A percentile compares a stretch with the other conserved stretches of the same genome.
These are phyloP conservation scores for Neodidymelliopsis sp. DNA, from an alignment of 2,329 filamentous ascomycete genomes.

Conservation along the genomic window DNA sequence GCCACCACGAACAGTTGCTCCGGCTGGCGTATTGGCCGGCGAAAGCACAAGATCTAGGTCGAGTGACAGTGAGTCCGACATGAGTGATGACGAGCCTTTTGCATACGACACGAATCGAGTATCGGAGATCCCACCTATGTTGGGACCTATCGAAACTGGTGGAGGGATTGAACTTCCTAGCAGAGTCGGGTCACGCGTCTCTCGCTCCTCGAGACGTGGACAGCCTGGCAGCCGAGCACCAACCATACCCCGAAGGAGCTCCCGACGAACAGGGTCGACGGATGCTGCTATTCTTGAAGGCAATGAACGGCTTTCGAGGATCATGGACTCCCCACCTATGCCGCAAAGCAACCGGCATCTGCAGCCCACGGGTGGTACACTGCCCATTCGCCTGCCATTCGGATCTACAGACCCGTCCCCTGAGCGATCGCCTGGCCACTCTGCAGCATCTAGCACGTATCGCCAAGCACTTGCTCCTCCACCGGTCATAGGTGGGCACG, in stretches of 20 bases:
- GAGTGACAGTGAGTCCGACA: constrained; percentile 47
- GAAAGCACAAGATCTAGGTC: constrained; percentile 55
- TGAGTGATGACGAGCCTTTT: constrained; percentile 56
- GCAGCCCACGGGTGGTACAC: constrained; percentile 29
- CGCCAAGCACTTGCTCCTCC: constrained; percentile 34
- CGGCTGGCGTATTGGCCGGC: constrained; percentile 25
- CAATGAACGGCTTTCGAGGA: constrained; percentile 36
- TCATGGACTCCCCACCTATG: constrained; percentile 31
- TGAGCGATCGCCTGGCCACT: constrained; percentile 44
- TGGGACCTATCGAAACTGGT: constrained; percentile 68
- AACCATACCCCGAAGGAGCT: constrained; percentile 74
- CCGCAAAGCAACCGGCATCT: constrained; percentile 33
- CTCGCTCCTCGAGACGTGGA: constrained; percentile 36
- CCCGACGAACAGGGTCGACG: constrained; percentile 53
- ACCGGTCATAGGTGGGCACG: constrained; percentile 21
- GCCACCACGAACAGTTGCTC: constrained; percentile 19
- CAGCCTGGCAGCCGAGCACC: constrained; percentile 43
- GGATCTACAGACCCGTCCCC: constrained; percentile 47
- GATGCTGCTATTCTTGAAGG: constrained; percentile 38
- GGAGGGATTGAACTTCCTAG: constrained; percentile 70
- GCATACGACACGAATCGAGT: constrained; percentile 52
- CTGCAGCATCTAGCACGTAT: constrained; percentile 46
- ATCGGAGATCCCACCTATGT: constrained; percentile 60
- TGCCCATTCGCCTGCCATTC: constrained; percentile 47
- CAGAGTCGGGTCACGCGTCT: constrained; percentile 67